A percentile compares a stretch with the other conserved stretches of the same genome.
Evolutionary conservation across 306 rosid species (phyloP).

Genomic region (Pyrus bretschneideri): DNA sequence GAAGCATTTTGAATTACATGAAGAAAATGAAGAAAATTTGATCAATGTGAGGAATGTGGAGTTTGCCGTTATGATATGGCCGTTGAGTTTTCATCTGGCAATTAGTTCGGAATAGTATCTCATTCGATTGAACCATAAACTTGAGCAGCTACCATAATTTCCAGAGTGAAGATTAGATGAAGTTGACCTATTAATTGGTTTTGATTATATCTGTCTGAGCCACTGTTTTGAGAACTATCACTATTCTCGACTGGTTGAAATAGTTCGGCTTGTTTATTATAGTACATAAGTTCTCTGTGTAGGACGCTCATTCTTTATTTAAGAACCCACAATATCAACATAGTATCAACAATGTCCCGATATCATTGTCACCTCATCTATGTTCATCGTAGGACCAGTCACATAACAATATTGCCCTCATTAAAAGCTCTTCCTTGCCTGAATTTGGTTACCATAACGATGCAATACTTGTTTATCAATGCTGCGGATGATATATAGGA

Average conservation of each 20-base stretch:
- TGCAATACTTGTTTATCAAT: background rate
- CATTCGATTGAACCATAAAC: background rate
- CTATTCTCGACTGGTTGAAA: background rate
- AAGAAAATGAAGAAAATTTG: background rate
- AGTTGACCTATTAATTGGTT: background rate
- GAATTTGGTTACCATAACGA: background rate
- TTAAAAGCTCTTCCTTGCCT: background rate
- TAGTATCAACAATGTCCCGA: too few relatives aligned
- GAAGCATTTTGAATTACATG: background rate
- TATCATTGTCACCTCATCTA: background rate
- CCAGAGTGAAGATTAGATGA: background rate
- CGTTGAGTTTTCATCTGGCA: background rate
- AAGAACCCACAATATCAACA: too few relatives aligned
- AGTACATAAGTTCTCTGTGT: background rate
- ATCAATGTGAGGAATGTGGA: background rate
- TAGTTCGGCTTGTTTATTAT: background rate
- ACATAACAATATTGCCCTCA: background rate
- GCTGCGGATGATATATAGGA: conserved; percentile 26
- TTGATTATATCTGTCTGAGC: background rate
- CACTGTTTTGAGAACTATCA: background rate
- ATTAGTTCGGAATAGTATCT: background rate
- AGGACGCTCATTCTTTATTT: too few relatives aligned
- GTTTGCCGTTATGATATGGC: background rate
- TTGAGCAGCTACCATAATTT: background rate
- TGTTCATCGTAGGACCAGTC: background rate